Conservation (phyloP, 116 monocot species). For the Phalaenopsis hybrid region DNA sequence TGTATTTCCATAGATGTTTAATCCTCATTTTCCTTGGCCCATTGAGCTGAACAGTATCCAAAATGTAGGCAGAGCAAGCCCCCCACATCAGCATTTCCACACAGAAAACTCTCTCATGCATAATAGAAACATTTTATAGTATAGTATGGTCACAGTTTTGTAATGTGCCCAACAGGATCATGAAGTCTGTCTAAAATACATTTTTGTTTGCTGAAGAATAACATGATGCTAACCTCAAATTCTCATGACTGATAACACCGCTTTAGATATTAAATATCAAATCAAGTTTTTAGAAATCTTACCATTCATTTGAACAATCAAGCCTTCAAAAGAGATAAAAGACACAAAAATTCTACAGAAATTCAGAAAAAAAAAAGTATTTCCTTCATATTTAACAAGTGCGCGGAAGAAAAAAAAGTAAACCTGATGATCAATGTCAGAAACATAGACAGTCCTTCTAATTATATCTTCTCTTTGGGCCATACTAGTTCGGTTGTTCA, state of each 20-base stretch:
- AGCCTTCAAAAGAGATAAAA: neutral
- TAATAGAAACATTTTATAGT: neutral
- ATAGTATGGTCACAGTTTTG: neutral
- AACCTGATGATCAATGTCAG: constrained; percentile 77
- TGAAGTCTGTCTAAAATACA: neutral
- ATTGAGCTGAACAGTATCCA: neutral
- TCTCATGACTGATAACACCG: neutral
- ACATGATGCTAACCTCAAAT: neutral
- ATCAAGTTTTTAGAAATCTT: neutral
- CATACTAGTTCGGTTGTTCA: constrained; percentile 45
- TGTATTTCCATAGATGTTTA: neutral
- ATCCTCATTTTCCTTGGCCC: neutral
- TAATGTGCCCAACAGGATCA: neutral
- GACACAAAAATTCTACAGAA: neutral
- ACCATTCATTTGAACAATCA: neutral
- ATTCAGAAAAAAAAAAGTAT: neutral
- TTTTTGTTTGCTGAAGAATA: neutral
- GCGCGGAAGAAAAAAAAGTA: neutral
- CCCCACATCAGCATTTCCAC: neutral
- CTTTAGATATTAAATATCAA: neutral
- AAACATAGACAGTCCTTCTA: constrained; percentile 68
- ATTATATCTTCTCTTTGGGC: constrained; percentile 65
- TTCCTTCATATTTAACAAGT: neutral
- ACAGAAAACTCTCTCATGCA: neutral
- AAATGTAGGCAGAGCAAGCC: neutral